Evolutionary conservation across 2,329 filamentous ascomycete genomes (phyloP).

Genomic region (Didymella keratinophila): DNA sequence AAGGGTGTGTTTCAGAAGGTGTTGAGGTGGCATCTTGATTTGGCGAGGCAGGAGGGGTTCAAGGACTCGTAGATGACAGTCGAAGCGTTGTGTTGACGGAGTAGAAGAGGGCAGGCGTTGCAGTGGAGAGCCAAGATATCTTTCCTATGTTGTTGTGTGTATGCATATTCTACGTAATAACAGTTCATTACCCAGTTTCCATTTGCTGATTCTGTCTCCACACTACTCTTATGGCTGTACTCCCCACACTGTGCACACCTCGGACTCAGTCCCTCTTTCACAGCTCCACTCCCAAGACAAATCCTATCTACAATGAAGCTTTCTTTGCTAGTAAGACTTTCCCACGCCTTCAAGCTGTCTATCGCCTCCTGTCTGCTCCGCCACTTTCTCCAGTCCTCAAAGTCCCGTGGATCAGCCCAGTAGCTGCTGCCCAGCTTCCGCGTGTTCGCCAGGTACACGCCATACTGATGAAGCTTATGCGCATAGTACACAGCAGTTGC

Average conservation of each 20-base stretch:
- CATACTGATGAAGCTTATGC: not conserved
- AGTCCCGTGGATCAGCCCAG: not conserved
- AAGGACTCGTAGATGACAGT: constrained; percentile 7
- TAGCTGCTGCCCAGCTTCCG: not conserved
- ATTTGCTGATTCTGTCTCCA: not conserved
- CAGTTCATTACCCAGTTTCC: no score
- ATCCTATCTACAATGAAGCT: not conserved
- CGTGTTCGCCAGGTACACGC: not conserved
- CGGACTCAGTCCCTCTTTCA: not conserved
- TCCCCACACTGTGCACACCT: not conserved
- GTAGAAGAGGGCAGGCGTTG: constrained; percentile 1
- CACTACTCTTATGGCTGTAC: not conserved
- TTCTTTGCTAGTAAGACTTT: not conserved
- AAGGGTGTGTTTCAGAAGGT: constrained; percentile 80
- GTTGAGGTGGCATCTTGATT: constrained; percentile 80
- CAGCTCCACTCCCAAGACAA: not conserved
- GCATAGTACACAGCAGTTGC: not conserved
- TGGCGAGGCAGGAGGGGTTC: constrained; percentile 32
- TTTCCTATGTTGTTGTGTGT: not conserved
- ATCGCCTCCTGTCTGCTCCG: not conserved
- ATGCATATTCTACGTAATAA: not conserved
- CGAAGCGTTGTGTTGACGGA: not conserved
- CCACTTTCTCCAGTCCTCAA: not conserved
- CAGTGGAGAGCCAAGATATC: not conserved
- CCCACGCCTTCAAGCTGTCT: not conserved